Evolutionary conservation across 345 rosid genomes (phyloP), one percentile per base, ranked within the genome.

Genomic region (Salix viminalis): DNA sequence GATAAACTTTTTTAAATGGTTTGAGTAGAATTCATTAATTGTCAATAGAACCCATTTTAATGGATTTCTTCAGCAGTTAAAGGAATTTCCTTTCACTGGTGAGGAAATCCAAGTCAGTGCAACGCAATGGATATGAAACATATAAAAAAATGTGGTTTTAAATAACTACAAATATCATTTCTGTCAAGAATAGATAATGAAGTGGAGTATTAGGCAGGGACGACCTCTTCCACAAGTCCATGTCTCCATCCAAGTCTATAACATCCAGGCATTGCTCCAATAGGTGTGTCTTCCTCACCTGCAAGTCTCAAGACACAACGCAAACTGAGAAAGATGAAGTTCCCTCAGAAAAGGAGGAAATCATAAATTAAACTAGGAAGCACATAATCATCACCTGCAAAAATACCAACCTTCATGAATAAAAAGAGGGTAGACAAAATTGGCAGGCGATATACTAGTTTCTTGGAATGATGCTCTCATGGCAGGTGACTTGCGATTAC

Each of bases 261-360:
- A 81, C 98, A 95, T 76, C 99, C 98, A 12, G 99, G 99, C 99
- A 95, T 95, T 30, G 99, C 99, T 83, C 99, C 99, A 84, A 95
- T 95, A 52, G 97, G 99, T 1, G 97, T 88, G 76, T 95, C 99
- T 74, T 95, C 98, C 83, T 89, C 94, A 66, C 98, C 98, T 92
- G 84, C 76, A 84, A 80, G 69, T 65, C 46, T 70, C 61, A 67
- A 48, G 48, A 72, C 66, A 46, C 28, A 39, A 41, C 0, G 13
- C 46, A 65, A 26, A 39, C 19, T 21, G 36, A 65, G 64, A 42
- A 44, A 70, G 73, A 18, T 23, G 50, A 64, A 64, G 2, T 65
- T 72, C 21, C 74, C 42, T 54, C 23, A 77, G 65, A 42, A 41
- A 34, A 15, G 15, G 41, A 39, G 23, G 69, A 75, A 56, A 16